Evolutionary conservation across 2,329 filamentous ascomycete species (phyloP).

Genomic region (Trichothecium roseum): DNA sequence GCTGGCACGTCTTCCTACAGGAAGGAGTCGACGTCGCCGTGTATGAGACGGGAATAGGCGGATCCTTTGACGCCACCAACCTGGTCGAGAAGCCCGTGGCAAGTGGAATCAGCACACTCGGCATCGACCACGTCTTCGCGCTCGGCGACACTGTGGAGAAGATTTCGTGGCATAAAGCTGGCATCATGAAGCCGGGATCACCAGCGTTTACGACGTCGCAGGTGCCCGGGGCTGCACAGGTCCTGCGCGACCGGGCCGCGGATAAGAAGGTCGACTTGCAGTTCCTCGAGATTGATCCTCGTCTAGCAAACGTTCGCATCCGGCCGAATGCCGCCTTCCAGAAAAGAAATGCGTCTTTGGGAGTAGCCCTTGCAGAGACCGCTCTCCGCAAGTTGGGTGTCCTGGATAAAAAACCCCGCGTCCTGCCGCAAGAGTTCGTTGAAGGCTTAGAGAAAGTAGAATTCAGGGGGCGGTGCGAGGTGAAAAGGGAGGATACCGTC

Average conservation of each 20-base stretch:
- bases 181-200: conserved; percentile 53
- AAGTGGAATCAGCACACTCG: conserved; percentile 53
- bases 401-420: conserved; percentile 11
- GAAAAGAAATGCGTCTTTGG: conserved; percentile 45
- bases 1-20: conserved; percentile 54
- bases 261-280: conserved; percentile 39
- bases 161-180: conserved; percentile 67
- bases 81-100: conserved; percentile 47
- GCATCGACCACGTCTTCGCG: conserved; percentile 56
- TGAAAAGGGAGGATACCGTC: conserved; percentile 43
- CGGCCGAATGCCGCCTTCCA: conserved; percentile 46
- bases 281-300: conserved; percentile 33
- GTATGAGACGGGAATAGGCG: conserved; percentile 58
- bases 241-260: conserved; percentile 37
- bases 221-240: conserved; percentile 29
- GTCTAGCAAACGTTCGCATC: conserved; percentile 35
- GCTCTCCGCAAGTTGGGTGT: conserved; percentile 35
- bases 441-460: conserved; percentile 64
- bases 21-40: conserved; percentile 54
- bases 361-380: conserved; percentile 39
- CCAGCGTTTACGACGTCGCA: conserved; percentile 50
- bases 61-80: conserved; percentile 61
- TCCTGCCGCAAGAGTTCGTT: conserved; percentile 54
- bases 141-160: conserved; percentile 53
- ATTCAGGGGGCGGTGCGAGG: conserved; percentile 71